phyloP scores from a whole-genome alignment of 257 asterid genomes.

The Gynochthodes officinalis region DNA sequence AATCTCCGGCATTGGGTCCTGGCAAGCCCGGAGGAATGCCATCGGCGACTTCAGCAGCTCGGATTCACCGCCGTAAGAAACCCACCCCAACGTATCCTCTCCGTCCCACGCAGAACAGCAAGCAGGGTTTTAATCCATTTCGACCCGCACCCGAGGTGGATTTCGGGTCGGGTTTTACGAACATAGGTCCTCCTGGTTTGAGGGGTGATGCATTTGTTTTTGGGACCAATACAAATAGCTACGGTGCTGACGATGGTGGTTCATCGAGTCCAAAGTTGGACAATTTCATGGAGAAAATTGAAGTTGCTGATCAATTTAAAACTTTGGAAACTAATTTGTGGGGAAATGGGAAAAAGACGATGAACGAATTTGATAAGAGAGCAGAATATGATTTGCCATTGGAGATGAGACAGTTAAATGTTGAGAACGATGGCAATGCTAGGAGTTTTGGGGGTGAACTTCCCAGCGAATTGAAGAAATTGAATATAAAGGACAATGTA shows the following conservation, averaged over 20 bases:
- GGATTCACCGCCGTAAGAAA: constrained; percentile 64
- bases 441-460: constrained; percentile 32
- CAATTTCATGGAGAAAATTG: constrained; percentile 32
- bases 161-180: constrained; percentile 22
- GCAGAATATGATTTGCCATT: constrained; percentile 50
- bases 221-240: constrained; percentile 8
- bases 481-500: constrained; percentile 46
- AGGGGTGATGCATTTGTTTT: constrained; percentile 20
- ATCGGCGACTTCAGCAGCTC: constrained; percentile 45
- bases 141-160: constrained; percentile 32
- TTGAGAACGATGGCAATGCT: constrained; percentile 35
- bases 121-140: constrained; percentile 31
- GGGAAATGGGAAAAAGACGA: constrained; percentile 20
- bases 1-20: constrained; percentile 50
- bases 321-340: constrained; percentile 42
- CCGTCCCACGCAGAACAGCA: constrained; percentile 12
- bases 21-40: constrained; percentile 40
- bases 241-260: constrained; percentile 23
- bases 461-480: constrained; percentile 50
- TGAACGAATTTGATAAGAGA: constrained; percentile 28
- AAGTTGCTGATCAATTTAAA: constrained; percentile 48
- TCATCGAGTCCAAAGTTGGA: constrained; percentile 32
- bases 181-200: constrained; percentile 27
- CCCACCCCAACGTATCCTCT: constrained; percentile 44
- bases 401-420: constrained; percentile 52